Evolutionary conservation across 805 yeast genomes (phyloP), one percentile per base, ranked within the genome.

Genomic region (Cyberlindnera japonica): DNA sequence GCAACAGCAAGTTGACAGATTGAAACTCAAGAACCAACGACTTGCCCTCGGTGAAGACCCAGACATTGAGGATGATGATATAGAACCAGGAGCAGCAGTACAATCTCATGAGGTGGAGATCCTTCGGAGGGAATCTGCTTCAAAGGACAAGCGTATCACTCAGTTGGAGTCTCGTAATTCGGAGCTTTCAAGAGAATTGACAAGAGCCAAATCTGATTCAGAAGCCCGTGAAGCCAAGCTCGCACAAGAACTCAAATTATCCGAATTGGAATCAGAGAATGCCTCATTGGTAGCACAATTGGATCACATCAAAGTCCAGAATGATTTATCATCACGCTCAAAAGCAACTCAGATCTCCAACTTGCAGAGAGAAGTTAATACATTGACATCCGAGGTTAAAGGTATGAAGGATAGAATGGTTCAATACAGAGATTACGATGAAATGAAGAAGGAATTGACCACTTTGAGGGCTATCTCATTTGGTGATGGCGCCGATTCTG

Each of bases 81-180:
- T 31, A 8, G 38, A 30, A 8, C 19, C 23, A 5, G 7, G 21
- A n/a, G 9, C 28, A 12, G 22, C 41, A 3, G 37, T 33, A 5
- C 12, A 8, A 17, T 25, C 38, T 9, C 40, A 37, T 13, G 45
- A 40, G 23, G 16, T 81, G 23, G 87, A 81, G 42, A 65, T 83
- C 27, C 69, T 85, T n/a, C 72, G 81, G 2, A 74, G 86, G 44
- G 96, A 90, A 51, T 74, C 83, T 5, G 93, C 85, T 54, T 61
- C 77, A 20, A 74, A 85, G 32, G 84, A 85, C 51, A 64, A 76
- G 38, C 72, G 93, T 42, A 74, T 79, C 1, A 58, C 77, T 36
- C 88, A 83, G 52, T 71, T 89, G 39, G 95, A 88, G 58, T 75
- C 75, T 46, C 71, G 95, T 44, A 90, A 88, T 54, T 85, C 84